These are phyloP conservation scores for Candida nonsorbophila DNA, from an alignment of 805 yeast genomes.

Conservation along the genomic window DNA sequence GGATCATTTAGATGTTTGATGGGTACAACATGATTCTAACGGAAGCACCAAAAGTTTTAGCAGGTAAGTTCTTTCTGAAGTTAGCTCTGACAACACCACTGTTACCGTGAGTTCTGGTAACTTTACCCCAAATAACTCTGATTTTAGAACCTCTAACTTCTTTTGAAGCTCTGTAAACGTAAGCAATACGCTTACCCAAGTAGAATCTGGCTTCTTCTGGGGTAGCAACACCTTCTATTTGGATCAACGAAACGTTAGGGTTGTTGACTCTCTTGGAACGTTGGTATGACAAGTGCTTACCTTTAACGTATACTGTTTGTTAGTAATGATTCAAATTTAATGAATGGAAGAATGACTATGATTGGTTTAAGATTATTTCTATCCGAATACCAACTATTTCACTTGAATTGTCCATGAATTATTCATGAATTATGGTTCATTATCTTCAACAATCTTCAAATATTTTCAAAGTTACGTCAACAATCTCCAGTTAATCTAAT, in stretches of 20 bases:
- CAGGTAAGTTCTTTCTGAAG: slow-evolving; percentile 98
- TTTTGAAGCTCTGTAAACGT: slow-evolving; percentile 98
- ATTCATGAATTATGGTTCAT: too few relatives aligned
- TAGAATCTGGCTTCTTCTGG: slow-evolving; percentile 97
- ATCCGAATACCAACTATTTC: too few relatives aligned
- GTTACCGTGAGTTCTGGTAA: slow-evolving; percentile 98
- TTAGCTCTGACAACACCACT: slow-evolving; percentile 97
- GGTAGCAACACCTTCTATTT: slow-evolving; percentile 91
- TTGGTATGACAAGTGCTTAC: slow-evolving; percentile 99
- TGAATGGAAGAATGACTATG: too few relatives aligned
- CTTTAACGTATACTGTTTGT: slow-evolving; percentile 94
- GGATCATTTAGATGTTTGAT: slow-evolving; percentile 82
- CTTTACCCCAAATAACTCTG: slow-evolving; percentile 99
- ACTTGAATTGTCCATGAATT: too few relatives aligned
- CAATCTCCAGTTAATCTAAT: too few relatives aligned
- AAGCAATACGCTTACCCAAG: slow-evolving; percentile 99
- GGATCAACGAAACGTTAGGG: slow-evolving; percentile 95
- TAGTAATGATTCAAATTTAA: too few relatives aligned
- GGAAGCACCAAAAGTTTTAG: slow-evolving; percentile 99
- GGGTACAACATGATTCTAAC: slow-evolving; percentile 99
- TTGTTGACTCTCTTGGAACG: slow-evolving; percentile 97
- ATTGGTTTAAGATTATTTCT: too few relatives aligned
- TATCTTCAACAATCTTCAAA: too few relatives aligned
- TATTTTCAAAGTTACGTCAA: too few relatives aligned
- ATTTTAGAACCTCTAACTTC: slow-evolving; percentile 98